These are phyloP conservation scores for Voacanga thouarsii DNA, from an alignment of 257 asterid species.

Conservation along the genomic window DNA sequence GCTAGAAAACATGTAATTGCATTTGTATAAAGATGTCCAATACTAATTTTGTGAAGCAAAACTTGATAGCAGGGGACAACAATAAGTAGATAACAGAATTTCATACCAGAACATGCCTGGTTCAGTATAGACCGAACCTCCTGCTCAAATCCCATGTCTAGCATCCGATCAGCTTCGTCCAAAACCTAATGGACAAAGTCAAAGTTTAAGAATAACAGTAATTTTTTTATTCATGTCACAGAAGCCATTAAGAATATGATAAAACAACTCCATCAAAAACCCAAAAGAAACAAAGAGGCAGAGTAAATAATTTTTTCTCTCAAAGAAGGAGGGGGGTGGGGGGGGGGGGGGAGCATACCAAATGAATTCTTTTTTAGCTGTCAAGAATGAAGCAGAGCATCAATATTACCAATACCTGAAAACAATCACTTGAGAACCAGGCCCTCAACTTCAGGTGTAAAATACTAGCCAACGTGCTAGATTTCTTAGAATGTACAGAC, in stretches of 20 bases:
- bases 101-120: constrained; percentile 79
- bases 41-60: not conserved
- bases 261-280: not conserved
- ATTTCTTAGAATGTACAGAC: not conserved
- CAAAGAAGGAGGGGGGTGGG: too few relatives aligned
- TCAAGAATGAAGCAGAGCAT: not conserved
- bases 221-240: not conserved
- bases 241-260: not conserved
- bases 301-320: not conserved
- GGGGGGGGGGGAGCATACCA: not conserved
- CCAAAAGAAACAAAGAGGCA: not conserved
- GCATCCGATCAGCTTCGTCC: constrained; percentile 99
- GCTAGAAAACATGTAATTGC: not conserved
- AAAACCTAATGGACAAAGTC: constrained; percentile 50
- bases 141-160: constrained; percentile 99
- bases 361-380: not conserved
- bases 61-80: not conserved
- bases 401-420: not conserved
- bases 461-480: not conserved
- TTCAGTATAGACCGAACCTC: constrained; percentile 91
- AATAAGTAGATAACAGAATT: constrained; percentile 13
- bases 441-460: not conserved
- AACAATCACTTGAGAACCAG: not conserved
- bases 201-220: not conserved
- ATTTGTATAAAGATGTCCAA: not conserved